Evolutionary conservation across 805 yeast species (phyloP), one percentile per base, ranked within the genome.

Genomic region (Yarrowia keelungensis): DNA sequence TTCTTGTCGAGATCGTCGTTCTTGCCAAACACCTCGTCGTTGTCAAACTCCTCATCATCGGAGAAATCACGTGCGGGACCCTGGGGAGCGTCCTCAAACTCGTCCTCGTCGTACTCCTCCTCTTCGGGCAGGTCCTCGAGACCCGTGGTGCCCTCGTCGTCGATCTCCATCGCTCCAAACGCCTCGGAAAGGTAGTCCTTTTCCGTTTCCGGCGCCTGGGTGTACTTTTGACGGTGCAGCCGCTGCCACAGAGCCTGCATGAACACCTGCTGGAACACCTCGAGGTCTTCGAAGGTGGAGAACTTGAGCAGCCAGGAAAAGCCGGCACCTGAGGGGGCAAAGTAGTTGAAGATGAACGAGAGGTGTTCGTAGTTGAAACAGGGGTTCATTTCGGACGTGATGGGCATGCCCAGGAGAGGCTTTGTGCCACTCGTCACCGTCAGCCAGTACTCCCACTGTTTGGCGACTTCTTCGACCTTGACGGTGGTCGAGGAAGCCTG

Each of bases 231-330:
- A 71, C 81, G 79, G 74, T 89, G 88, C 49, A 81, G 76, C 9
- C 82, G 73, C 77, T 91, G 91, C 88, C 91, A 90, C 61, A 86
- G 76, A 2, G 87, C 80, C 49, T 79, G 80, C 73, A 86, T 82
- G 71, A 87, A 83, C 2, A 71, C 75, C 2, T 75, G 74, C 77
- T 90, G 91, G 75, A 91, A 90, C 11, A 74, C 71, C 26, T 79
- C 78, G 69, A 88, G 82, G 0, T 75, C 75, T 0, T 79, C 78
- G 10, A 78, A 74, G 47, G 77, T 75, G 0, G 71, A 71, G 73
- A 92, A 91, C 72, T 82, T 85, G 46, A 90, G 73, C 72, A 90
- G 81, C 84, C 89, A 90, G 0, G 97, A 88, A 35, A 82, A 79
- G 0, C 87, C 83, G 0, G 76, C 73, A 2, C 77, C 76, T 54